Evolutionary conservation across 352 stramenopile genomes (phyloP), one percentile per base, ranked within the genome.

Genomic region (Globisporangium lucens): DNA sequence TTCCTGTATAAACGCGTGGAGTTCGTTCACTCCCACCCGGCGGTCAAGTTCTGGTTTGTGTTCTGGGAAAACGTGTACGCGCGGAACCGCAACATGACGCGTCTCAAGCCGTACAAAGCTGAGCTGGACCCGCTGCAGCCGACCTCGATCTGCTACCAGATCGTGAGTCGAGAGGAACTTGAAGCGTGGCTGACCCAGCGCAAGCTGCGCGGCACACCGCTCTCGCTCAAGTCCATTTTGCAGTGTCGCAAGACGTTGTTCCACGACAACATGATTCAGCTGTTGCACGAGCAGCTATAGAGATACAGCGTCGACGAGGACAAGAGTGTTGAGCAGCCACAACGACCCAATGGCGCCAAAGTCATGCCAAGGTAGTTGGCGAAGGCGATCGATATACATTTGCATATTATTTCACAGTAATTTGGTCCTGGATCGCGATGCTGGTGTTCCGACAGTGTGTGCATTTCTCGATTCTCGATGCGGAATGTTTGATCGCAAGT

Each of bases 1-100:
- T 76, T 78, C 13, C 65, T 86, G 15, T 83, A 81, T 56, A 51
- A 74, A 27, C 74, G 70, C 35, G 56, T 78, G 59, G 49, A 68
- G n/a, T 82, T 76, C 24, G 65, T 84, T 5, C 61, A 76, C 3
- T 75, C 74, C 0, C 76, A 84, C 27, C 64, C 66, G 12, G 71
- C 70, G 0, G 63, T 72, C 38, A 73, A 57, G 35, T 68, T 81
- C 9, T 87, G 78, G 78, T 87, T 75, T 35, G 65, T 68, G 2
- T 68, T 68, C 63, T 68, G 63, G 63, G 63, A 68, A 41, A 53
- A 68, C 38, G 35, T 64, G 13, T 64, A 53, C 22, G 35, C 63
- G 36, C 36, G 52, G 10, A 68, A 70, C 24, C 43, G 56, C 22
- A 43, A 70, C 9, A 70, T 70, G 65, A 22, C 10, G 36, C 22